Evolutionary conservation across 164 flowering plant species (phyloP).

Genomic region (Warburgia ugandensis): DNA sequence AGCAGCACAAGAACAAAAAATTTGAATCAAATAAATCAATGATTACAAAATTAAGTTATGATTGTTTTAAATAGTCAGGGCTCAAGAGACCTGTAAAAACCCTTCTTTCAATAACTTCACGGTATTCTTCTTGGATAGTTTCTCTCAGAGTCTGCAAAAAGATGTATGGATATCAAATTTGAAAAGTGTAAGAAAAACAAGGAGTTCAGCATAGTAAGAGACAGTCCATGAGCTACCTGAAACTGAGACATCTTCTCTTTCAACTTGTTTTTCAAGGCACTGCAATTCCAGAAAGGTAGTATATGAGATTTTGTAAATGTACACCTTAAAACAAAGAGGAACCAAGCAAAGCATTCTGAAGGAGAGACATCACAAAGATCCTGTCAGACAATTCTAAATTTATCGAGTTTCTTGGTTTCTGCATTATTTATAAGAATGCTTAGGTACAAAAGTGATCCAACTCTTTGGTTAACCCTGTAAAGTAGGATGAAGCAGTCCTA

Average conservation of each 20-base stretch:
- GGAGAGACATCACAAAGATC: background rate
- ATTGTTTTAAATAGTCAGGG: background rate
- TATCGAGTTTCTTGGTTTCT: constrained; percentile 7
- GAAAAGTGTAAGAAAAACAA: background rate
- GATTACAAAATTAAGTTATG: no score
- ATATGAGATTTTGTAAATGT: background rate
- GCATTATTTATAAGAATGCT: no score
- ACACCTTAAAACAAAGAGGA: background rate
- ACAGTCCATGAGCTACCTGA: constrained; percentile 37
- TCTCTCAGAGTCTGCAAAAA: constrained; percentile 45
- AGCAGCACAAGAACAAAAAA: background rate
- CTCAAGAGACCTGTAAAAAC: constrained; percentile 61
- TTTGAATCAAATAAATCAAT: background rate
- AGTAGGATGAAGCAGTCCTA: no score
- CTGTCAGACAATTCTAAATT: background rate
- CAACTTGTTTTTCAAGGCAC: constrained; percentile 70
- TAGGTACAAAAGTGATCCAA: no score
- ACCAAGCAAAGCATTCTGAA: background rate
- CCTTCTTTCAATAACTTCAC: constrained; percentile 81
- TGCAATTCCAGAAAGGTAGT: constrained; percentile 17
- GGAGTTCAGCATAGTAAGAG: background rate
- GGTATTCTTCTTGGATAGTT: constrained; percentile 67
- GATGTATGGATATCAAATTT: background rate
- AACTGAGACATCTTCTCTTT: constrained; percentile 76
- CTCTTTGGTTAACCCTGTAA: no score